Percentiles rank a stretch among this genome's conserved stretches.
phyloP scores from a whole-genome alignment of 768 basidiomycete genomes.

The Lactifluus piperatus region DNA sequence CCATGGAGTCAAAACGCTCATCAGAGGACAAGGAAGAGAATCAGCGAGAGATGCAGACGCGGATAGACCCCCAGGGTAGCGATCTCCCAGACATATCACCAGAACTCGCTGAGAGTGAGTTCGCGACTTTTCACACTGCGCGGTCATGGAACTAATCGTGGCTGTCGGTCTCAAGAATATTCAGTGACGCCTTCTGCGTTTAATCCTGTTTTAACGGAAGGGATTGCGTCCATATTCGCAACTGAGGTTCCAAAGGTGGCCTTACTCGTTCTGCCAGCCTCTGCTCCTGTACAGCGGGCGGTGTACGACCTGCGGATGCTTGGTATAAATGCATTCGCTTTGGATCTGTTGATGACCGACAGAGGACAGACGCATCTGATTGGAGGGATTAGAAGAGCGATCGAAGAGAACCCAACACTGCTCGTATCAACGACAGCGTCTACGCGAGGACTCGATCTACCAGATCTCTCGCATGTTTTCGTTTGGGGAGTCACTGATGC shows the following conservation, averaged over 20 bases:
- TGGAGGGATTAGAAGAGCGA: slow-evolving; percentile 24
- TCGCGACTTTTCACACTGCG: neutral
- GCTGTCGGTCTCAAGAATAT: slow-evolving; percentile 32
- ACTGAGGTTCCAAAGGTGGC: slow-evolving; percentile 61
- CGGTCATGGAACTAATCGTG: neutral
- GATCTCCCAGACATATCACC: slow-evolving; percentile 7
- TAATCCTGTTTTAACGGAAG: slow-evolving; percentile 50
- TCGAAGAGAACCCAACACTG: slow-evolving; percentile 47
- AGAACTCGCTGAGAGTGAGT: slow-evolving; percentile 11
- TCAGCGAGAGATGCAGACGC: slow-evolving; percentile 8
- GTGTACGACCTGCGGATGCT: slow-evolving; percentile 55
- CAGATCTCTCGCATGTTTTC: slow-evolving; percentile 66
- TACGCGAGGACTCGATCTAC: slow-evolving; percentile 66
- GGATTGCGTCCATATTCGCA: slow-evolving; percentile 61
- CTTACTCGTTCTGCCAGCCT: slow-evolving; percentile 58
- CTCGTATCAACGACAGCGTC: slow-evolving; percentile 64
- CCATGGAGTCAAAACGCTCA: slow-evolving; percentile 25
- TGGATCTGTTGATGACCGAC: slow-evolving; percentile 43
- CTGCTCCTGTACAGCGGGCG: slow-evolving; percentile 50
- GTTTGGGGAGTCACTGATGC: slow-evolving; percentile 54
- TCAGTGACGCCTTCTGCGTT: slow-evolving; percentile 41
- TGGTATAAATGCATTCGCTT: slow-evolving; percentile 55
- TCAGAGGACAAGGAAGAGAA: slow-evolving; percentile 23
- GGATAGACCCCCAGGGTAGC: neutral
- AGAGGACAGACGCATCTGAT: slow-evolving; percentile 33